These are phyloP conservation scores for Hanseniaspora lachancei DNA, from an alignment of 805 yeast species.

Conservation along the genomic window DNA sequence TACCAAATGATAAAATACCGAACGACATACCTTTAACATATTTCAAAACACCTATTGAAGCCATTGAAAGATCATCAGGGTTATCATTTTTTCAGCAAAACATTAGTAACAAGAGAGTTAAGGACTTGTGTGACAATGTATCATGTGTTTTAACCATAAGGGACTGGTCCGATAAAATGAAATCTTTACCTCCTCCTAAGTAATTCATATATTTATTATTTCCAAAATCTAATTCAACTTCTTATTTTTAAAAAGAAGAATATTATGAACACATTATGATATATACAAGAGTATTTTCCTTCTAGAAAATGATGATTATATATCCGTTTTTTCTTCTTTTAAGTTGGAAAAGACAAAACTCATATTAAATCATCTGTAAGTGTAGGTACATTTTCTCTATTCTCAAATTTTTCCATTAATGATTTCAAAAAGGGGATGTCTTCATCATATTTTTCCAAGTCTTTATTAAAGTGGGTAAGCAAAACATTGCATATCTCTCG, in stretches of 20 bases:
- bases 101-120: conserved; percentile 34
- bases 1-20: conserved; percentile 73
- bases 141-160: conserved; percentile 69
- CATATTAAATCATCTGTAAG: not conserved
- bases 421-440: not conserved
- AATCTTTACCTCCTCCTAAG: conserved; percentile 25
- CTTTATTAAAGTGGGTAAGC: not conserved
- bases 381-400: not conserved
- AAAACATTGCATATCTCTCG: not conserved
- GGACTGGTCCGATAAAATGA: conserved; percentile 48
- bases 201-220: not conserved
- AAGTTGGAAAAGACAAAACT: not conserved
- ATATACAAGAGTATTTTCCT: too few species aligned
- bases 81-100: conserved; percentile 62
- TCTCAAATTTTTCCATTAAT: not conserved
- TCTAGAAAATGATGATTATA: too few species aligned
- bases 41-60: conserved; percentile 82
- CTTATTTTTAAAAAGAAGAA: not conserved
- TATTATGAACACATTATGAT: not conserved
- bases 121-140: conserved; percentile 66
- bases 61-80: conserved; percentile 78
- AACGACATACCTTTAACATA: conserved; percentile 56
- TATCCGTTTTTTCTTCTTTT: not conserved
- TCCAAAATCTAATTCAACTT: too few species aligned
- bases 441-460: not conserved